Evolutionary conservation across 164 flowering plant genomes (phyloP), one percentile per base, ranked within the genome.

Genomic region (Chimonanthus praecox): DNA sequence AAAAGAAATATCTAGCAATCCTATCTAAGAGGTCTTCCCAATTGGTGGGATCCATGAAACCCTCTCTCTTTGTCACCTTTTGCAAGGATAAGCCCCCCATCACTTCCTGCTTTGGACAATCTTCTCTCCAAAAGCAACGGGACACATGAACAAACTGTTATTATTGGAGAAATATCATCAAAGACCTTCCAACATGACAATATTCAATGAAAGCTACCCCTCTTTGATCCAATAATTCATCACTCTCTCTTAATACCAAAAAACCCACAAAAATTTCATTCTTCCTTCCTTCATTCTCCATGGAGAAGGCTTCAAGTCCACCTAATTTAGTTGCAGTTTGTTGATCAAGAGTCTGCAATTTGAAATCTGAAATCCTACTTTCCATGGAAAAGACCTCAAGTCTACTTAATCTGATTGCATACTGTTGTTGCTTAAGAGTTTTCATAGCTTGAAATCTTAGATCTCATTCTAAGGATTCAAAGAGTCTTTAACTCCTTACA

Each of bases 21-120:
- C 65, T 3, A 70, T 71, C 44, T 13, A 49, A 45, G 49, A 46
- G 43, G 75, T 51, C 50, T 49, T 50, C 66, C 77, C 47, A 43
- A 11, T 58, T 21, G 49, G 85, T 74, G 82, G 87, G 81, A 33
- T 80, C 85, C 68, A 62, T 54, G 73, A 76, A 67, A 78, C 79
- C 13, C 47, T 51, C 69, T 49, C 68, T 71, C 46, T 75, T 80
- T 84, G 88, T 79, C 80, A 18, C 48, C 73, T 73, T 75, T 77
- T 64, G 73, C 45, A 54, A 73, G 80, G 88, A 83, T 83, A 78
- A 86, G 83, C 76, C 49, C 72, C 60, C 72, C 49, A 15, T 16
- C 68, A 49, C 64, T 11, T 71, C 70, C 21, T 20, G 33, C 69
- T 43, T 67, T 77, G 43, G 69, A 43, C 64, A 70, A 49, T 66